Percentiles rank a stretch among this genome's conserved stretches.
Evolutionary conservation across 2,329 filamentous ascomycete species (phyloP).

Genomic region (Hysterium pulicare): DNA sequence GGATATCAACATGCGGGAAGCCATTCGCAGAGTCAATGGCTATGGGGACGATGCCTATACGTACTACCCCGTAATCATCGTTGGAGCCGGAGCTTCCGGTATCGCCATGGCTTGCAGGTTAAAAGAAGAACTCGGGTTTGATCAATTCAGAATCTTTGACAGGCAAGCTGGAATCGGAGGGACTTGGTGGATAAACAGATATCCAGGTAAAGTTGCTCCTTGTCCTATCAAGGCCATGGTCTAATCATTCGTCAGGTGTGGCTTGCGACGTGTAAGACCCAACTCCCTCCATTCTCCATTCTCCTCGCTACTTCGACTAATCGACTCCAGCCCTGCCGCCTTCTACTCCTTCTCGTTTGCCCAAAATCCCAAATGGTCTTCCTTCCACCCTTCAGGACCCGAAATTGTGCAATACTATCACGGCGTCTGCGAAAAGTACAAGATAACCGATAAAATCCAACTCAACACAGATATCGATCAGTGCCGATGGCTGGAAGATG

Average conservation of each 20-base stretch:
- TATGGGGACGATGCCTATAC: conserved; percentile 39
- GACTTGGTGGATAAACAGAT: conserved; percentile 63
- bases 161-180: conserved; percentile 57
- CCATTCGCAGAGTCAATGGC: conserved; percentile 36
- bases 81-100: conserved; percentile 61
- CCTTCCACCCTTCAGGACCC: conserved; percentile 46
- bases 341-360: conserved; percentile 58
- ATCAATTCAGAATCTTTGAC: conserved; percentile 61
- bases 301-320: background rate
- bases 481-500: conserved; percentile 51
- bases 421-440: conserved; percentile 51
- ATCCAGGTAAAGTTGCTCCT: conserved; percentile 47
- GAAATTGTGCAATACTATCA: conserved; percentile 54
- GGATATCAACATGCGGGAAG: conserved; percentile 27
- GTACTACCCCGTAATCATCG: conserved; percentile 51
- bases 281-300: background rate
- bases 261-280: conserved; percentile 55
- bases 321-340: conserved; percentile 45
- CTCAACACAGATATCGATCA: conserved; percentile 56
- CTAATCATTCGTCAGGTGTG: conserved; percentile 52
- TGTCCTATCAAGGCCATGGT: conserved; percentile 9
- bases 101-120: conserved; percentile 60
- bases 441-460: conserved; percentile 56
- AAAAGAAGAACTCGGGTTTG: conserved; percentile 55
- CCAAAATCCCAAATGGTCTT: conserved; percentile 52